phyloP scores from a whole-genome alignment of 2,329 filamentous ascomycete species.

The Fusarium verrucosum region DNA sequence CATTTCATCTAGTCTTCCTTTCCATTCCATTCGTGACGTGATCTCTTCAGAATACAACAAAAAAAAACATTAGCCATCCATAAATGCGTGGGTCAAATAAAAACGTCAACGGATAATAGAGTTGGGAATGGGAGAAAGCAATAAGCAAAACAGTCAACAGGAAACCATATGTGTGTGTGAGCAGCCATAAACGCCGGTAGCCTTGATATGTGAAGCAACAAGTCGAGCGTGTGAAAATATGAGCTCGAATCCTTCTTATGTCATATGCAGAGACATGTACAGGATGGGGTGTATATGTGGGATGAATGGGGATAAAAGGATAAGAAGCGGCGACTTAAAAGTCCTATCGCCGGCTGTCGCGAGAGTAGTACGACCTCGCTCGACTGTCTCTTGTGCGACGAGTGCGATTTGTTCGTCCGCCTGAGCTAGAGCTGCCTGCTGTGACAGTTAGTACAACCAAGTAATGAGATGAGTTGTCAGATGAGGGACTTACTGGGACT shows the following conservation, averaged over 20 bases:
- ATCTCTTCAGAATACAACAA: constrained; percentile 31
- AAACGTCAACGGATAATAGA: constrained; percentile 9
- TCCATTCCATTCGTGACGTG: constrained; percentile 33
- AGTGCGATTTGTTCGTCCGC: constrained; percentile 53
- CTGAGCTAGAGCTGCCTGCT: constrained; percentile 59
- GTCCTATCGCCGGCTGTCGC: constrained; percentile 38
- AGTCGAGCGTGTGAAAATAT: constrained; percentile 36
- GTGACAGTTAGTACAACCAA: constrained; percentile 32
- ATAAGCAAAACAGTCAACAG: constrained; percentile 8
- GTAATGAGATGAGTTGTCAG: background rate
- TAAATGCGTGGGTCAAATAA: constrained; percentile 28
- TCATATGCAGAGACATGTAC: constrained; percentile 41
- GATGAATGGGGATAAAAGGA: constrained; percentile 3
- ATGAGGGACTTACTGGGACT: constrained; percentile 60
- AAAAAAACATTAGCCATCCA: constrained; percentile 23
- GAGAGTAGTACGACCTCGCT: constrained; percentile 48
- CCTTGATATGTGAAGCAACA: constrained; percentile 33
- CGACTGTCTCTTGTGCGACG: constrained; percentile 48
- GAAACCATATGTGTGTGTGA: constrained; percentile 31
- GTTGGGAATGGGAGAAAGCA: background rate
- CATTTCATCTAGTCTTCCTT: constrained; percentile 28
- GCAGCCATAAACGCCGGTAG: constrained; percentile 41
- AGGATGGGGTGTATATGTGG: constrained; percentile 29
- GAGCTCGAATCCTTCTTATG: constrained; percentile 32
- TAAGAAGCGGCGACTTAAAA: constrained; percentile 11